These are phyloP conservation scores for Hypoxylon sp. DNA, from an alignment of 2,329 filamentous ascomycete genomes.

Conservation along the genomic window DNA sequence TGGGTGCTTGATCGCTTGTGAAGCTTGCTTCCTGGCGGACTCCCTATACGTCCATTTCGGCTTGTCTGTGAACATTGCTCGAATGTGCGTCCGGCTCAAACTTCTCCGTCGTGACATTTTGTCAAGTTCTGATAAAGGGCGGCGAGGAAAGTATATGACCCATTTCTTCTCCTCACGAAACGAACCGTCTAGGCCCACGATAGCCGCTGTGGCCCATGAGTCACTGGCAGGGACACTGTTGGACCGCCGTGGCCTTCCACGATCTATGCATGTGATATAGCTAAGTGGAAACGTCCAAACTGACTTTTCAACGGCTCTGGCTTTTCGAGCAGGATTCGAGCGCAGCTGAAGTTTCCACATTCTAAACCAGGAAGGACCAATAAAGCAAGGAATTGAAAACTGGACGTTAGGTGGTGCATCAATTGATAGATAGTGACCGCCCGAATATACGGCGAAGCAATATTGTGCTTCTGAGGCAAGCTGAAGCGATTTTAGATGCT, in stretches of 20 bases:
- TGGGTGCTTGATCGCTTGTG: slow-evolving; percentile 5
- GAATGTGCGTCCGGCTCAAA: slow-evolving; percentile 54
- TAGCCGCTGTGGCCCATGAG: slow-evolving; percentile 30
- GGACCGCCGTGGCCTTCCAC: slow-evolving; percentile 29
- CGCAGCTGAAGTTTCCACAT: neutral
- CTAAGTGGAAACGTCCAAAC: neutral
- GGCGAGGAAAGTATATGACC: slow-evolving; percentile 45
- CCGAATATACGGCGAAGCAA: slow-evolving; percentile 42
- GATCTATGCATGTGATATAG: slow-evolving; percentile 12
- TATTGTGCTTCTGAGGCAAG: slow-evolving; percentile 28
- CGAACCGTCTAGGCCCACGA: slow-evolving; percentile 2
- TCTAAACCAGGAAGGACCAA: slow-evolving; percentile 9
- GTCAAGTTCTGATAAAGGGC: slow-evolving; percentile 50
- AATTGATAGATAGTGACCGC: slow-evolving; percentile 52
- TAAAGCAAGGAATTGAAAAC: slow-evolving; percentile 39
- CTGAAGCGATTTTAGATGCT: slow-evolving; percentile 37
- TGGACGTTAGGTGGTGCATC: slow-evolving; percentile 57
- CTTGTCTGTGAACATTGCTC: slow-evolving; percentile 52
- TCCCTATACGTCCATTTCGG: slow-evolving; percentile 40
- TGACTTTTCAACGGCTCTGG: neutral
- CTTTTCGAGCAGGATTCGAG: neutral
- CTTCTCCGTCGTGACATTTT: slow-evolving; percentile 53
- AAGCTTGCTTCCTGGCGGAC: neutral
- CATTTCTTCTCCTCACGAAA: slow-evolving; percentile 12
- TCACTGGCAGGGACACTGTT: slow-evolving; percentile 39